Base-by-base conservation (phyloP, 495 filamentous ascomycete genomes). In the Neurospora sp. region DNA sequence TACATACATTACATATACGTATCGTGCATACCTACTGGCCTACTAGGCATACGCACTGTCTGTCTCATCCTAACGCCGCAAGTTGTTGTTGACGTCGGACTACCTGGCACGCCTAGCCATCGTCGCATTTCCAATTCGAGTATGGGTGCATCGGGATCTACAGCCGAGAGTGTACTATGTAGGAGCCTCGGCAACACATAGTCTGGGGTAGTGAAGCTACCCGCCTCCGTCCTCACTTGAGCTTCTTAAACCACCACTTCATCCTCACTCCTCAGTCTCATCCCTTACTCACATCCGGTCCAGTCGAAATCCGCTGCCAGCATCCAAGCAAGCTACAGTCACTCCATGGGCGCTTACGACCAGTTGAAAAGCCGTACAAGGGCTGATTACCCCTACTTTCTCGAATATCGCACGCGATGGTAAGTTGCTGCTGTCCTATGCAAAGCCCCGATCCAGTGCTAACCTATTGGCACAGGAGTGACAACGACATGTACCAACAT, bases 401-500 rank as follows among this genome's bases (percentile, higher is more conserved):
- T 94, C 22, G 90, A 93, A 61, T 97, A 96, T 81, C 85, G 94
- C 71, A 97, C 94, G 72, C 84, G 95, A 90, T 98, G 95, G 95
- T 94, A 83, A 76, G 81, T 16, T 20, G 22, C 41, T 73, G 12
- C 8, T 65, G 2, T 38, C 16, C 16, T 22, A 14, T 11, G 6
- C 27, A 16, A 37, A 5, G 18, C 2, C 44, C 70, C 68, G 20
- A 68, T 14, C 35, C 68, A 20, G 73, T 69, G 35, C 5, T n/a
- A 68, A 46, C 39, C 59, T 69, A 31, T 39, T 71, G 72, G 68
- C 69, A 70, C 73, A 94, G 93, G 93, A 89, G 86, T 78, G 96
- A 99, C 81, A 98, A 98, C 77, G 95, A 98, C 83, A 96, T 97
- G 92, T 98, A 97, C 81, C 87, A 90, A 61, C 93, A 97, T 76